phyloP scores from a whole-genome alignment of 306 rosid genomes.

The Mucuna pruriens region DNA sequence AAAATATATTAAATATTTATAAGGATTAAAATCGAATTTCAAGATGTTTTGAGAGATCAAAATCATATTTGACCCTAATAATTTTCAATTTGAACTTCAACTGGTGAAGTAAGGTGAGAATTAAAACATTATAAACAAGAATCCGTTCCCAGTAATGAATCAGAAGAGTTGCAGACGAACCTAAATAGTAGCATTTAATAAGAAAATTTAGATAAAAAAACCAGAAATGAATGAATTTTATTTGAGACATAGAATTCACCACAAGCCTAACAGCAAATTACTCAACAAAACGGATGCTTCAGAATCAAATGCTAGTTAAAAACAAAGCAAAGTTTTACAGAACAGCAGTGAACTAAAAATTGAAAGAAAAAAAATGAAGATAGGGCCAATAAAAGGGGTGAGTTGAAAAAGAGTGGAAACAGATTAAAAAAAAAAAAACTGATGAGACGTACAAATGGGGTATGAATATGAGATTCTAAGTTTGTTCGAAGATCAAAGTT shows the following conservation, averaged over 20 bases:
- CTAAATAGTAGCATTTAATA: not conserved
- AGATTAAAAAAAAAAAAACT: not conserved
- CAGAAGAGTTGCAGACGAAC: not conserved
- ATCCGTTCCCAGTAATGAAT: not conserved
- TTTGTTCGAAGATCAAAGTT: not conserved
- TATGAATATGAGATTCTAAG: not conserved
- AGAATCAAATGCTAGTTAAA: not conserved
- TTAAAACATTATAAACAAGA: not conserved
- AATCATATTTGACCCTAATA: too few relatives aligned
- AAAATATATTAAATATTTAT: too few relatives aligned
- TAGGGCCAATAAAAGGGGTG: not conserved
- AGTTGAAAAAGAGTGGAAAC: not conserved
- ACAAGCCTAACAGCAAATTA: not conserved
- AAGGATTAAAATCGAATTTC: too few relatives aligned
- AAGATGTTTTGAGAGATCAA: too few relatives aligned
- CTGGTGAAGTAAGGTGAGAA: not conserved
- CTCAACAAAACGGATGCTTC: not conserved
- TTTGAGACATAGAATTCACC: not conserved
- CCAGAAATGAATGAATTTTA: not conserved
- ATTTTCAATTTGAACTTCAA: not conserved
- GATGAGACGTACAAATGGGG: not conserved
- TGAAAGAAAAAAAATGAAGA: not conserved
- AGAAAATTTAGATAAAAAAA: not conserved
- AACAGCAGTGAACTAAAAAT: not conserved
- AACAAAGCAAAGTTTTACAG: not conserved